Conservation (phyloP, 306 rosid species). For the Cicer judaicum region DNA sequence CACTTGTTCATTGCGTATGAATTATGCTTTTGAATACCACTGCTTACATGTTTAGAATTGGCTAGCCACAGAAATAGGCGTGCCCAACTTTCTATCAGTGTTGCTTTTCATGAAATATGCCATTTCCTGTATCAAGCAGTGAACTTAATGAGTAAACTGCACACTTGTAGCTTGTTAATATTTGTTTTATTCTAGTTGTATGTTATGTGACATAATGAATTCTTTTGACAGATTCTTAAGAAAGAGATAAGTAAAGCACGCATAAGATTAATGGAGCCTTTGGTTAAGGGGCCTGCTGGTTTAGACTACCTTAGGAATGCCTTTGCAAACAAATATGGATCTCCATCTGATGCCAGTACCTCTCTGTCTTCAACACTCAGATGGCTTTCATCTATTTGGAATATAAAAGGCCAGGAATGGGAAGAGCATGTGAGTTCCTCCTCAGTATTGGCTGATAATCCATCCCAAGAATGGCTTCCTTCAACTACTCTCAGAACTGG, state of each 20-base stretch:
- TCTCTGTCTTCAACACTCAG: slow-evolving; percentile 64
- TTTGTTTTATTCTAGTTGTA: slow-evolving; percentile 23
- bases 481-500: slow-evolving; percentile 79
- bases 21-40: not conserved
- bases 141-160: slow-evolving; percentile 21
- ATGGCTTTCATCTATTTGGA: slow-evolving; percentile 77
- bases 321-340: slow-evolving; percentile 75
- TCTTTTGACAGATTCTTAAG: slow-evolving; percentile 69
- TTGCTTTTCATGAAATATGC: not conserved
- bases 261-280: slow-evolving; percentile 71
- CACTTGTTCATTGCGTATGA: not conserved
- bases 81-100: too few relatives aligned
- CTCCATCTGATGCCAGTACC: slow-evolving; percentile 67
- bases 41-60: slow-evolving; percentile 10
- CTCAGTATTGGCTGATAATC: slow-evolving; percentile 53
- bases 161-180: slow-evolving; percentile 15
- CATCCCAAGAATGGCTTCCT: slow-evolving; percentile 73
- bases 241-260: slow-evolving; percentile 93
- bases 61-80: not conserved
- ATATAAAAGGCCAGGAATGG: slow-evolving; percentile 83
- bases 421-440: slow-evolving; percentile 59
- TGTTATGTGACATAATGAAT: slow-evolving; percentile 34
- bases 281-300: slow-evolving; percentile 88
- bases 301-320: slow-evolving; percentile 85
- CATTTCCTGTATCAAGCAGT: slow-evolving; percentile 3